Evolutionary conservation across 1,139 yeast genomes (phyloP), one percentile per base, ranked within the genome.

Genomic region (Scheffersomyces lignicola): DNA sequence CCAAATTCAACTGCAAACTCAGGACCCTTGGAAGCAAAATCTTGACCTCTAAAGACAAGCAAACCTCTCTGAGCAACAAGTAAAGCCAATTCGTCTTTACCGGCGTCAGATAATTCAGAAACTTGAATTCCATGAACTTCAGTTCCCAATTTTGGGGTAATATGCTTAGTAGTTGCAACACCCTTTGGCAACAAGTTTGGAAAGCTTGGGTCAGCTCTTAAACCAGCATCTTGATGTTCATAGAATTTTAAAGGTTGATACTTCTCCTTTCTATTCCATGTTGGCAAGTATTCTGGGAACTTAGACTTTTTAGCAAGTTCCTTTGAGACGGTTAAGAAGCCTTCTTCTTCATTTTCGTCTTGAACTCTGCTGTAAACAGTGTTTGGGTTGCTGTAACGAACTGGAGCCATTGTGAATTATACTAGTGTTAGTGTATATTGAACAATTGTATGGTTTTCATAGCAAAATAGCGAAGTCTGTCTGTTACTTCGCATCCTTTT

Each of bases 91-190:
- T 82, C 89, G 52, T 80, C 77, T 51, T 74, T 78, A 29, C 74
- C 86, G 9, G 59, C 65, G 34, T 70, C 70, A 32, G 63, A 57
- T 37, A 82, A 62, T 40, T 70, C 54, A 2, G 83, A 73, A 35
- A 83, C 60, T 51, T 80, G 85, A 29, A 82, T 60, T 14, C 85
- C 85, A 14, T 51, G 53, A 25, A 83, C 62, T 52, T 78, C 86
- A 17, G 83, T 67, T 11, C 90, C 90, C 37, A 83, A 62, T 54
- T 78, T 80, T 32, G 89, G 90, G 5, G 84, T 72, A 41, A 80
- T 51, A 24, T 58, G 58, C 47, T 63, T 67, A 18, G 56, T 47
- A 24, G 56, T 61, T 27, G 52, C 48, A 7, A 53, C 43, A n/a
- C 57, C 60, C 31, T 57, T 52, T 7, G 73, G 69, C 42, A 79